These are phyloP conservation scores for Candida railenensis DNA, from an alignment of 805 yeast species.

Conservation along the genomic window DNA sequence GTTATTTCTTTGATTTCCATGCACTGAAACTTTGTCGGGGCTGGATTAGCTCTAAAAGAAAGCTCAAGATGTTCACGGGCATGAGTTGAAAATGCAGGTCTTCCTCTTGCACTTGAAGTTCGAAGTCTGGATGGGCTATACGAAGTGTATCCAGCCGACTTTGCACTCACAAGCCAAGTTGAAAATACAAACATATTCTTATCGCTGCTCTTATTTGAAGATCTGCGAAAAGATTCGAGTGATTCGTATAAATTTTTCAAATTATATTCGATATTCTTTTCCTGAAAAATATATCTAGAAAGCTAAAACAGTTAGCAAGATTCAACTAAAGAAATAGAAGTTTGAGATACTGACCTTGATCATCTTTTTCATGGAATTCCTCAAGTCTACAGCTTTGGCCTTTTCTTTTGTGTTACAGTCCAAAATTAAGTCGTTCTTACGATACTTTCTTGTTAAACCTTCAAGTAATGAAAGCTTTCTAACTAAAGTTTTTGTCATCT, in stretches of 20 bases:
- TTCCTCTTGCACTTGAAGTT: neutral
- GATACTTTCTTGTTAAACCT: neutral
- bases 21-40: conserved; percentile 27
- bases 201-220: neutral
- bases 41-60: conserved; percentile 10
- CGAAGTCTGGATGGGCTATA: neutral
- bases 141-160: too few species aligned
- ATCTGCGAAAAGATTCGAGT: neutral
- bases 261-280: neutral
- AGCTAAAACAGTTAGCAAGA: neutral
- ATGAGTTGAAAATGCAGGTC: neutral
- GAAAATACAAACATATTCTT: neutral
- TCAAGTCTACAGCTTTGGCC: neutral
- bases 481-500: neutral
- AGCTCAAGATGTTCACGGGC: neutral
- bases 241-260: neutral
- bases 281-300: neutral
- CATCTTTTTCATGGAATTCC: neutral
- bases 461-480: neutral
- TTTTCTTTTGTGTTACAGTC: neutral
- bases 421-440: neutral
- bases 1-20: conserved; percentile 25
- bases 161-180: too few species aligned
- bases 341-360: neutral
- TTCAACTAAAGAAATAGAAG: neutral